These are phyloP conservation scores for Dryadomyces quercus-mongolicae DNA, from an alignment of 2,329 filamentous ascomycete genomes.

Conservation along the genomic window DNA sequence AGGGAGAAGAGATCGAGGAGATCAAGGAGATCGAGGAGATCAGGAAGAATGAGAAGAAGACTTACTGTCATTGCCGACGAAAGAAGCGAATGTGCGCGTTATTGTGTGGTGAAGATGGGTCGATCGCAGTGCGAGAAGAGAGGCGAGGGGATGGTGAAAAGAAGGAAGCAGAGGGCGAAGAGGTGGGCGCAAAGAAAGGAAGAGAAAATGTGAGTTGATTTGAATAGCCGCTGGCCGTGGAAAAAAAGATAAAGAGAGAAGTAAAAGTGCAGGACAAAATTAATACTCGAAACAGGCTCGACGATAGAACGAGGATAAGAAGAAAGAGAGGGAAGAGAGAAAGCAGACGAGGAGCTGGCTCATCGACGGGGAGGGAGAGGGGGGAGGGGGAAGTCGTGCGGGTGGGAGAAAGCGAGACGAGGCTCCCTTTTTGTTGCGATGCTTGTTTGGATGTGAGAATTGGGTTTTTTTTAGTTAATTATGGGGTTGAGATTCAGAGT, in stretches of 20 bases:
- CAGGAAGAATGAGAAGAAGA: background rate
- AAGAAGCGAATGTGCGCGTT: background rate
- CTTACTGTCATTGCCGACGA: background rate
- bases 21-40: background rate
- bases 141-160: background rate
- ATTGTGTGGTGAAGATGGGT: background rate
- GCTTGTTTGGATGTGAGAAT: constrained; percentile 5
- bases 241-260: background rate
- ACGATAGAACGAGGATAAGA: background rate
- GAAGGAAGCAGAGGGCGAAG: background rate
- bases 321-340: background rate
- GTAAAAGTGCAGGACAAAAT: background rate
- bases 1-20: background rate
- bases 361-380: background rate
- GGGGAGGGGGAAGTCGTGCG: background rate
- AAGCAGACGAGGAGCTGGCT: background rate
- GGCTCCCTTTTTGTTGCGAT: constrained; percentile 10
- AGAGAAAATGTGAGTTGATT: background rate
- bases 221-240: background rate
- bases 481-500: constrained; percentile 9
- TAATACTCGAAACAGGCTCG: background rate
- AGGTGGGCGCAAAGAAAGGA: background rate
- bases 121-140: background rate
- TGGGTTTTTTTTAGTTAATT: constrained; percentile 10
- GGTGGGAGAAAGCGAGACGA: constrained; percentile 5